Conservation (phyloP, 179 eudicot genomes). For the Silene coronaria region DNA sequence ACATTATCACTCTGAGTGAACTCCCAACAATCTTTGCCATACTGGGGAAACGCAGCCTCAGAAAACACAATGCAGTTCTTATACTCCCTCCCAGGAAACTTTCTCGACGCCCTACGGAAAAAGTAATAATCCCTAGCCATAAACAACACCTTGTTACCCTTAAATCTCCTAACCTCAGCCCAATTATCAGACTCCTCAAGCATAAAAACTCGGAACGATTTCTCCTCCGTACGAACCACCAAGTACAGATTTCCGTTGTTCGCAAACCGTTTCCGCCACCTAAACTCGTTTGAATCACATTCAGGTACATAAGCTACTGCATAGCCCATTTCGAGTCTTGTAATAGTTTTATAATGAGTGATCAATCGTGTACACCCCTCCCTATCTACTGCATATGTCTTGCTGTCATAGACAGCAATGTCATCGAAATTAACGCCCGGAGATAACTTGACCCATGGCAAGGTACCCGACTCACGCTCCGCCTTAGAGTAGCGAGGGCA, state of each 20-base stretch:
- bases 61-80: slow-evolving; percentile 12
- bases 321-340: neutral
- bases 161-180: neutral
- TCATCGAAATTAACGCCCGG: neutral
- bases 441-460: neutral
- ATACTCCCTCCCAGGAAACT: slow-evolving; percentile 4
- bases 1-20: neutral
- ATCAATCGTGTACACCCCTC: neutral
- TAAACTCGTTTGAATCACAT: neutral
- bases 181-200: neutral
- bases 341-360: neutral
- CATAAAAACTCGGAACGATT: neutral
- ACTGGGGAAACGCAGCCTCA: slow-evolving; percentile 5
- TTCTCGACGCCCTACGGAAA: neutral
- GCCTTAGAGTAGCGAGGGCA: neutral
- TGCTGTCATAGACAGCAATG: neutral
- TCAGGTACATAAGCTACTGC: neutral
- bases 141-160: neutral
- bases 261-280: slow-evolving; percentile 11
- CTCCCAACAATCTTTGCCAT: neutral
- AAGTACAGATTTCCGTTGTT: neutral
- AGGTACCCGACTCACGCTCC: neutral
- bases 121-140: slow-evolving; percentile 7
- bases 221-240: slow-evolving; percentile 1
- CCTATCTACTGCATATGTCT: slow-evolving; percentile 5